phyloP scores from a whole-genome alignment of 805 yeast genomes.

The Pichia gijzeniarum region DNA sequence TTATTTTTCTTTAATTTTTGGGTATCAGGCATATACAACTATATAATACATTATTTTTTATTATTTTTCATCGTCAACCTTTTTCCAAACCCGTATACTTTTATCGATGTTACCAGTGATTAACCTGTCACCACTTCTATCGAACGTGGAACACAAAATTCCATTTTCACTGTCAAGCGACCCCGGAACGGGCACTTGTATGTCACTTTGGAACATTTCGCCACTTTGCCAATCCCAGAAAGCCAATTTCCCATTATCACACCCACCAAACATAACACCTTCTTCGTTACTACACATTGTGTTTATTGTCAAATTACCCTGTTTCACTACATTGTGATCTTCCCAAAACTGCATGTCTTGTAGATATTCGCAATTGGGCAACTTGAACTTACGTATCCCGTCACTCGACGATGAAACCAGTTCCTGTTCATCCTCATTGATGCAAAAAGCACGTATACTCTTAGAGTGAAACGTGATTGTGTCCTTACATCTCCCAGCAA shows the following conservation, averaged over 20 bases:
- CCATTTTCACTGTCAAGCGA: slow-evolving; percentile 61
- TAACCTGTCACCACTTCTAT: slow-evolving; percentile 70
- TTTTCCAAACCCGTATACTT: slow-evolving; percentile 70
- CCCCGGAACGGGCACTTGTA: slow-evolving; percentile 61
- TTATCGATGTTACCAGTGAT: slow-evolving; percentile 91
- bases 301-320: slow-evolving; percentile 49
- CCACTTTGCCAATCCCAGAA: slow-evolving; percentile 79
- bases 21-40: neutral
- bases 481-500: slow-evolving; percentile 65
- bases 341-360: slow-evolving; percentile 44
- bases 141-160: slow-evolving; percentile 66
- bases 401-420: slow-evolving; percentile 77
- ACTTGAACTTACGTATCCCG: slow-evolving; percentile 76
- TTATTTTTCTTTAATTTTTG: neutral
- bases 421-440: slow-evolving; percentile 66
- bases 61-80: slow-evolving; percentile 17
- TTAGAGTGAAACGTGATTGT: slow-evolving; percentile 82
- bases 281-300: slow-evolving; percentile 58
- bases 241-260: slow-evolving; percentile 72
- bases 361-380: slow-evolving; percentile 67
- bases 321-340: slow-evolving; percentile 26
- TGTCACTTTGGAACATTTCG: slow-evolving; percentile 45
- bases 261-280: slow-evolving; percentile 69
- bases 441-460: slow-evolving; percentile 64
- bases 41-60: neutral